Conservation (phyloP, 2,329 filamentous ascomycete species). For the Colletotrichum noveboracense region DNA sequence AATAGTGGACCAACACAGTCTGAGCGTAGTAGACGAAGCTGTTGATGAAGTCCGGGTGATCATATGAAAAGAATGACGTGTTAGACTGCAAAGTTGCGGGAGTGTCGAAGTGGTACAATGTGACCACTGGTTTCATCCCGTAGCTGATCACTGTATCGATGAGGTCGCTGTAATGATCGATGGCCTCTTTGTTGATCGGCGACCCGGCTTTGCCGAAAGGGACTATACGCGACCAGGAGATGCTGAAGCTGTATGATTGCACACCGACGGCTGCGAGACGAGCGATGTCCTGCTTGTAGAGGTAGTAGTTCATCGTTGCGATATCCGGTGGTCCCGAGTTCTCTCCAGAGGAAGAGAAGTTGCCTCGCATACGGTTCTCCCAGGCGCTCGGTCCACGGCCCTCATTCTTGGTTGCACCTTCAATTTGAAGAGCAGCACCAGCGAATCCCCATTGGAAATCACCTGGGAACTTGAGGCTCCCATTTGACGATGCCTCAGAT, state of each 20-base stretch:
- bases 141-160: conserved; percentile 54
- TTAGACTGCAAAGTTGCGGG: conserved; percentile 35
- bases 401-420: background rate
- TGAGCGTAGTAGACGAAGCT: conserved; percentile 60
- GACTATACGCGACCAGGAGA: conserved; percentile 57
- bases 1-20: conserved; percentile 54
- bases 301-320: conserved; percentile 54
- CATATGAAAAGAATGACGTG: conserved; percentile 29
- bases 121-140: conserved; percentile 53
- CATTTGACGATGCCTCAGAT: background rate
- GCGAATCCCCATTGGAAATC: conserved; percentile 9
- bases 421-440: conserved; percentile 1
- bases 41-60: conserved; percentile 41
- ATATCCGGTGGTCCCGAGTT: background rate
- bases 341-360: conserved; percentile 28
- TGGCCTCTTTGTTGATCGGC: conserved; percentile 54
- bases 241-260: conserved; percentile 56
- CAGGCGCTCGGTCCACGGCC: background rate
- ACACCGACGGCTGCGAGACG: conserved; percentile 56
- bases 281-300: conserved; percentile 62
- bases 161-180: conserved; percentile 59
- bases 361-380: background rate
- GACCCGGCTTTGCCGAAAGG: conserved; percentile 54
- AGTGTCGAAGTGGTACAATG: conserved; percentile 52
- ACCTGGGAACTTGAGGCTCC: conserved; percentile 44